Evolutionary conservation across 2,329 filamentous ascomycete genomes (phyloP), one percentile per base, ranked within the genome.

Genomic region (Aureobasidium namibiae): DNA sequence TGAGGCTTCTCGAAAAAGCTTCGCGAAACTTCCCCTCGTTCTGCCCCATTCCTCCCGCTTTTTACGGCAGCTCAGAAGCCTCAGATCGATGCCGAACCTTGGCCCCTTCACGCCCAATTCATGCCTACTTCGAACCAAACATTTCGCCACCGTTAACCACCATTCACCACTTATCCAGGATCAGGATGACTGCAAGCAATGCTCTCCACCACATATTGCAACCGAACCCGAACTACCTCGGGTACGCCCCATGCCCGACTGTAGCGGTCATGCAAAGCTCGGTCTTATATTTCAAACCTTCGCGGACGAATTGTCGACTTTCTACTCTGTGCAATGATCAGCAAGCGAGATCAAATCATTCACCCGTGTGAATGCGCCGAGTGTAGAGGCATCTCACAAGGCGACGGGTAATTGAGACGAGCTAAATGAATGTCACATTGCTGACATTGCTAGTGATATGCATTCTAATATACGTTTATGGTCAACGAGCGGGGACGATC

Each of bases 391-490:
- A 33, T 52, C 29, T 42, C 33, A 10, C 26, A 31, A 33, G 38
- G 31, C 24, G 11, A 41, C 50, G 50, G 50, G 26, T 54, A 42
- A 54, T 9, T 42, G 42, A 52, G 24, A n/a, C 26, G 50, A 31
- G 50, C 50, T 54, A 54, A 31, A 36, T 10, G n/a, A 33, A 8
- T 42, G 50, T 42, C 38, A 41, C 18, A 23, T 21, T 33, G 48
- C 33, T 38, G 36, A 41, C 18, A 16, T 21, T 33, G 48, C 33
- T 38, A 52, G 26, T 52, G 48, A 52, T 52, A 52, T 39, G 48
- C 48, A 39, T 39, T 52, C 36, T 42, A 54, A 54, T 54, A 54
- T 54, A 42, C 36, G 50, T 54, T 41, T 54, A 23, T 54, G 50
- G 50, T 42, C 38, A 54, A 38, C 14, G 26, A 33, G 50, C 38